Evolutionary conservation across 805 yeast genomes (phyloP), one percentile per base, ranked within the genome.

Genomic region (Tetrapisispora fleetii): DNA sequence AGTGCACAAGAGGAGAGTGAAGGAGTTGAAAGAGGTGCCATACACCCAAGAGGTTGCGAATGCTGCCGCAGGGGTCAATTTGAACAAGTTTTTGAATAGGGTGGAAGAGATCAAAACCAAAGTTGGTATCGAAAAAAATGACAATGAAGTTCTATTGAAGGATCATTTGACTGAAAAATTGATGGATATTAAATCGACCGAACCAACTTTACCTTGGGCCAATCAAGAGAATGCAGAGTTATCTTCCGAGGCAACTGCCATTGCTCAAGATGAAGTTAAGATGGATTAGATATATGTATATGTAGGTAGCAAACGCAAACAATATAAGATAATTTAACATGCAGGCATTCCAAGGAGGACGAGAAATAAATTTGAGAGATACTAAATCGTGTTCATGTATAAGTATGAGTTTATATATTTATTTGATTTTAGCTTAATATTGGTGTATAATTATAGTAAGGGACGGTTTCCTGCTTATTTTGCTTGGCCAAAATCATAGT

Each of bases 31-130:
- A 49, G 79, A 74, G 44, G 83, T 82, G 47, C 97, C 97, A 9
- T 91, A 91, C 63, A 81, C 96, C 4, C 83, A 79, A 48, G 78
- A 84, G 52, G 98, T 91, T 61, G 83, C 95, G 37, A 89, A 88
- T 59, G 96, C 96, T 32, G 97, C 95, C 1, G 77, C 84, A 0
- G 98, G 98, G 3, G 70, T 76, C 17, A 83, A 87, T 62, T 70
- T 91, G 58, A 74, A 74, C 45, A 82, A 78, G 63, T 90, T 80
- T 63, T 62, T 83, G 58, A 71, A 74, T 47, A 73, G 78, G 46
- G 90, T 83, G 19, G 82, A 83, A 52, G 69, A 75, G 52, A 79
- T 81, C 58, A 78, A 79, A 51, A 70, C 68, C 58, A 19, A 22
- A 18, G 68, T 74, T 44, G 80, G 79, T 48, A 72, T 74, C 18